Evolutionary conservation across 305 asterid genomes (phyloP), one percentile per base, ranked within the genome.

Genomic region (Fraxinus velutina): DNA sequence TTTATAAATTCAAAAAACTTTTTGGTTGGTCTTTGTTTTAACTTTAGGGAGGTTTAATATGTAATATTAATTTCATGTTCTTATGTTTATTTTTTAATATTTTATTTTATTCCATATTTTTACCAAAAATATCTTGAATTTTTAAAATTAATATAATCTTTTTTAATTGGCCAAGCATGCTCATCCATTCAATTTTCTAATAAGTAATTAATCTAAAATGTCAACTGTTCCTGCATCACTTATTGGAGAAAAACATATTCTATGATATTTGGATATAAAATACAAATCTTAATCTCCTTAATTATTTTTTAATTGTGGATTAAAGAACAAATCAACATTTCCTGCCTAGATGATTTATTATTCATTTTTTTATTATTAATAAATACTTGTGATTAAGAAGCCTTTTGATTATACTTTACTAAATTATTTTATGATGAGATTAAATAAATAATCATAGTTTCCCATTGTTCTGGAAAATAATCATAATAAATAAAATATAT

Each of bases 161-260:
- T 55, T 52, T 52, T 50, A 50, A 52, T 52, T 52, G 68, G 68
- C 10, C 29, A 19, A 57, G 68, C 68, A 6, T 6, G 68, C 24
- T 57, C 29, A 57, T 19, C 68, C 29, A 57, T 57, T 17, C 29
- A 57, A 19, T 57, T 57, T 57, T 57, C 68, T 19, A 50, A 19
- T 57, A 1, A 66, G 8, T 9, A 66, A 66, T 33, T 68, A 72
- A 83, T 57, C 36, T 1, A 77, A 79, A 47, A 62, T 17, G 57
- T 60, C 32, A 82, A 15, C 55, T 29, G 4, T 34, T 79, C 72
- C 68, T 2, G 50, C 6, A 79, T 79, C 86, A 80, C 80, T 87
- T 70, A 24, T 74, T 68, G 78, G 79, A 68, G 29, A 44, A 76
- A 50, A 55, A 62, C 39, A 64, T 57, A 24, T 1, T 21, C 15